Evolutionary conservation across 306 rosid species (phyloP).

Genomic region (Vigna mungo): DNA sequence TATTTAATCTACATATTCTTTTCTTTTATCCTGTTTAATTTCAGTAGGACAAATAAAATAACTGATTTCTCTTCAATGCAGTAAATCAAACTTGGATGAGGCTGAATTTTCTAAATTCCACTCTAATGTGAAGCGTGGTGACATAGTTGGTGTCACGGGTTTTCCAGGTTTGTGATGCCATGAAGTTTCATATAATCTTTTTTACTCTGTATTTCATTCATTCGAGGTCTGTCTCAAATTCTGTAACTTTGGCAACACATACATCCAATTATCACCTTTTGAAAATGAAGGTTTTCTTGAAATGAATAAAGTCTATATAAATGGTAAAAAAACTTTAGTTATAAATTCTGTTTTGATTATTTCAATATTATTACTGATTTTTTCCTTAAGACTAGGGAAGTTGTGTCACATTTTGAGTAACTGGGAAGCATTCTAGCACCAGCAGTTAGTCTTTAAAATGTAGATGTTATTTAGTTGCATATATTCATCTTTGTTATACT

Average conservation of each 20-base stretch:
- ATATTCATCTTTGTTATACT: background rate
- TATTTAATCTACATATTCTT: background rate
- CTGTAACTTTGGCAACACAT: background rate
- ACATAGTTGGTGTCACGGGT: conserved; percentile 80
- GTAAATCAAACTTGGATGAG: conserved; percentile 68
- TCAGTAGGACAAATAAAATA: conserved; percentile 13
- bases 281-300: background rate
- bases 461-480: background rate
- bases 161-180: conserved; percentile 73
- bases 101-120: conserved; percentile 74
- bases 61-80: conserved; percentile 52
- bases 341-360: background rate
- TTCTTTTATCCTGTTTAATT: conserved; percentile 9
- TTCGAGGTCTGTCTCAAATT: conserved; percentile 20
- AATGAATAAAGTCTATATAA: background rate
- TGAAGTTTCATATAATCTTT: background rate
- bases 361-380: background rate
- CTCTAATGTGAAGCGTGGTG: conserved; percentile 85
- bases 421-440: conserved; percentile 3
- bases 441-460: background rate
- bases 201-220: conserved; percentile 10
- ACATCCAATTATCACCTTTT: conserved; percentile 10
- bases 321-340: background rate
- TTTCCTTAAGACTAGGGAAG: conserved; percentile 3
- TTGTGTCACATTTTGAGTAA: conserved; percentile 9